These are phyloP conservation scores for Puccinellia tenuiflora DNA, from an alignment of 176 grass and related monocot genomes.

Conservation along the genomic window DNA sequence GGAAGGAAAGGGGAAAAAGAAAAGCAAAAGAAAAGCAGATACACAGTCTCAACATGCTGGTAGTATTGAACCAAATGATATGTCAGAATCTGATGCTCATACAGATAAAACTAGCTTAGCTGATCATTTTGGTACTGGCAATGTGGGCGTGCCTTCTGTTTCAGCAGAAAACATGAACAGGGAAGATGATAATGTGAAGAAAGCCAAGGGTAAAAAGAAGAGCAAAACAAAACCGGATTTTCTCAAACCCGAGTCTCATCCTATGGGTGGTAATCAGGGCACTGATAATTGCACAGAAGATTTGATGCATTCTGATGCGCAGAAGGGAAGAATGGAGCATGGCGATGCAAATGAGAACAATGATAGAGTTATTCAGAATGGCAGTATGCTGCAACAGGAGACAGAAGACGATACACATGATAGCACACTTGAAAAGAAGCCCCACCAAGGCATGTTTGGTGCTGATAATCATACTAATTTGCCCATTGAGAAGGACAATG, in stretches of 20 bases:
- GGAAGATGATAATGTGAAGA: constrained; percentile 34
- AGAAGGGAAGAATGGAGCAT: neutral
- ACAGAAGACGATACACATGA: constrained; percentile 10
- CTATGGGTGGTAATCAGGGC: constrained; percentile 10
- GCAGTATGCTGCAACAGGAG: constrained; percentile 3
- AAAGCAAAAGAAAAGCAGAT: constrained; percentile 45
- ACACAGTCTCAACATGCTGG: constrained; percentile 10
- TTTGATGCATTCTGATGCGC: constrained; percentile 7
- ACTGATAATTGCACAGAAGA: constrained; percentile 15
- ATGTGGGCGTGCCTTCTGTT: constrained; percentile 23
- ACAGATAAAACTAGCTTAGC: constrained; percentile 30
- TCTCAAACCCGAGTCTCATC: constrained; percentile 10
- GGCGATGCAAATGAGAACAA: constrained; percentile 25
- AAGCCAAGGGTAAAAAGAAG: constrained; percentile 38
- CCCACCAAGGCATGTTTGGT: neutral
- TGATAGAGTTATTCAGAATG: constrained; percentile 7
- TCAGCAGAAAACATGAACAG: constrained; percentile 9
- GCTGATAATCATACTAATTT: constrained; percentile 11
- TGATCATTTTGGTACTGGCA: constrained; percentile 19
- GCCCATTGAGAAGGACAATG: constrained; percentile 24
- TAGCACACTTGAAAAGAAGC: constrained; percentile 30
- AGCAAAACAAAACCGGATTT: constrained; percentile 40
- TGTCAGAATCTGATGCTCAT: constrained; percentile 7
- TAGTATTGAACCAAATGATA: constrained; percentile 18
- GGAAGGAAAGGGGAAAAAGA: constrained; percentile 37